Evolutionary conservation across 345 rosid species (phyloP).

Genomic region (Euclidium syriacum): DNA sequence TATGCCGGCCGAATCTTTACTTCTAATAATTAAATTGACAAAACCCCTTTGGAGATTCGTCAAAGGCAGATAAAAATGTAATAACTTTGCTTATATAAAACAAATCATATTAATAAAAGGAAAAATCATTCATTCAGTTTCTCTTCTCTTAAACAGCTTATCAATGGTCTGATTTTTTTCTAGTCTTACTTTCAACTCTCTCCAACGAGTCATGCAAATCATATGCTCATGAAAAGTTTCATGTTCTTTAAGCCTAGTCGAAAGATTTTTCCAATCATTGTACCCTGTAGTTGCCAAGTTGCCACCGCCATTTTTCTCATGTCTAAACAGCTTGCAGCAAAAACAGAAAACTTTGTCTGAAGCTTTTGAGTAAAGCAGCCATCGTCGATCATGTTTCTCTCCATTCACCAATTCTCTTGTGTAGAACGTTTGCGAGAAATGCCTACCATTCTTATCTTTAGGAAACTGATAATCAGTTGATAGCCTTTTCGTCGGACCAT

Average conservation of each 20-base stretch:
- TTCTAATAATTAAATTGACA: no score
- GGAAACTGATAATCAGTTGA: not conserved
- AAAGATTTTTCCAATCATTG: not conserved
- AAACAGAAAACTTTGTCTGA: not conserved
- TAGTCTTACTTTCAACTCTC: not conserved
- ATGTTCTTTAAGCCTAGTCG: not conserved
- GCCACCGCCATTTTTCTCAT: not conserved
- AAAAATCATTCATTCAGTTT: no score
- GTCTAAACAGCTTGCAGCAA: not conserved
- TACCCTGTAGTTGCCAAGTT: conserved; percentile 4
- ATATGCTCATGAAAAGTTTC: not conserved
- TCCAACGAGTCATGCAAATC: conserved; percentile 1
- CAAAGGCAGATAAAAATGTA: not conserved
- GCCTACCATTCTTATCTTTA: not conserved
- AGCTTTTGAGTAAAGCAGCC: not conserved
- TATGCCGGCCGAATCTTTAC: conserved; percentile 19
- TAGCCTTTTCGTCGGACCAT: not conserved
- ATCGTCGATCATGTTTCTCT: not conserved
- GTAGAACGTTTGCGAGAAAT: not conserved
- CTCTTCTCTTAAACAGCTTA: conserved; percentile 1
- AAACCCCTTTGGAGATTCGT: not conserved
- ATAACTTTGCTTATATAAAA: not conserved
- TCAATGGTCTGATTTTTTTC: not conserved
- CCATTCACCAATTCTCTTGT: not conserved
- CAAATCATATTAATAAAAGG: not conserved